Evolutionary conservation across 306 rosid genomes (phyloP).

Genomic region (Glycine soja): DNA sequence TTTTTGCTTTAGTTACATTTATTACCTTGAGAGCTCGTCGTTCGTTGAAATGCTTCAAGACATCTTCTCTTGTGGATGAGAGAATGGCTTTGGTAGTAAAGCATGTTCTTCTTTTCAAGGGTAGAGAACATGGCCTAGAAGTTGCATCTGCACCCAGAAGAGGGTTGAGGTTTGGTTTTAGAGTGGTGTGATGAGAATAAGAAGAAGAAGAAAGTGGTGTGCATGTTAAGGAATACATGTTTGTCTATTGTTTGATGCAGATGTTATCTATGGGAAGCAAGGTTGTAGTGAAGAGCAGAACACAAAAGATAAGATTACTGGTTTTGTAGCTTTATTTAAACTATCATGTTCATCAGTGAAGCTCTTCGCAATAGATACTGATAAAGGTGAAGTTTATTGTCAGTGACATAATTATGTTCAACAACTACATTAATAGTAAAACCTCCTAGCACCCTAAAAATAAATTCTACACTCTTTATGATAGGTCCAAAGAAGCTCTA

Average conservation of each 20-base stretch:
- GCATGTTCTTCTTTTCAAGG: conserved; percentile 58
- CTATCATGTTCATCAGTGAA: conserved; percentile 39
- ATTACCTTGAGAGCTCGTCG: conserved; percentile 84
- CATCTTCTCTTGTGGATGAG: conserved; percentile 67
- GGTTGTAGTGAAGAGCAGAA: conserved; percentile 38
- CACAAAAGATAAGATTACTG: conserved; percentile 68
- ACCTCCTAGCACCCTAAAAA: not conserved
- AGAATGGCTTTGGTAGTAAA: conserved; percentile 63
- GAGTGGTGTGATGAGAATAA: conserved; percentile 55
- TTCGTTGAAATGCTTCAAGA: conserved; percentile 72
- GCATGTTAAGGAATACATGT: conserved; percentile 69
- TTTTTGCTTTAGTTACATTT: conserved; percentile 13
- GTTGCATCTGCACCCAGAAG: conserved; percentile 46
- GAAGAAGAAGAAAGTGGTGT: conserved; percentile 64
- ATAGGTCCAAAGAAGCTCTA: no score
- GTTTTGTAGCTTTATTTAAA: not conserved
- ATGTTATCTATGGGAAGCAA: conserved; percentile 20
- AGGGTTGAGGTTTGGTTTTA: conserved; percentile 57
- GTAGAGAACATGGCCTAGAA: conserved; percentile 47
- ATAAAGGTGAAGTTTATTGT: conserved; percentile 45
- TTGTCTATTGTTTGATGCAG: not conserved
- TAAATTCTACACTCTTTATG: not conserved
- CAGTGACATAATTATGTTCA: conserved; percentile 28
- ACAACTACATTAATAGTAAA: not conserved
- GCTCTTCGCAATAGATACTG: conserved; percentile 66